Evolutionary conservation across 2,329 filamentous ascomycete species (phyloP), one percentile per base, ranked within the genome.

Genomic region (Emericellopsis cladophorae): DNA sequence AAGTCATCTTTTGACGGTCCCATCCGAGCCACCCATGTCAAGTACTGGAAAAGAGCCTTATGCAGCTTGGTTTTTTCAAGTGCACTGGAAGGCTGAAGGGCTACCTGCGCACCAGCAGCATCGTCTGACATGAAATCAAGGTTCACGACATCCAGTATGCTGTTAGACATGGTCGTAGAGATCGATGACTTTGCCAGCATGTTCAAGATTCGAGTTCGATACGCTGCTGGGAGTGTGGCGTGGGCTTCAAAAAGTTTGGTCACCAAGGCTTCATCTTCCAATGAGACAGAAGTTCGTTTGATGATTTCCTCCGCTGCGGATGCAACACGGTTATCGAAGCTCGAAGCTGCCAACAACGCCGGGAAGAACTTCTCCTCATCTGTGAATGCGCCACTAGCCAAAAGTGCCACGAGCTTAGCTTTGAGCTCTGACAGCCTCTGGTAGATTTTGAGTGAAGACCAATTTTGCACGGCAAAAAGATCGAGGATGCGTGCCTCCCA

Each of bases 241-340:
- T 95, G 93, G 2, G 88, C 70, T 4, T 70, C 61, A 50, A 88
- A 89, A 3, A 96, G 65, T 14, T 72, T 66, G 42, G 72, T 63
- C 4, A 94, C 68, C 2, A 88, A 59, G 1, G 57, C 49, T 9
- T 66, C 51, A 45, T 86, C 73, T 55, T 96, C 90, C 22, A 95
- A 65, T 8, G 84, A 78, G 8, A 84, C 74, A 2, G 76, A 72
- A 24, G 76, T 83, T 48, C 89, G 73, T 60, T 95, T 98, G 48
- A 96, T 61, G 38, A 93, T 76, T 51, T 95, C 88, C 42, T 95
- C 87, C 0, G 85, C 90, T n/a, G 86, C 66, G n/a, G 83, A 78
- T 10, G 84, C 79, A 31, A 95, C 79, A 8, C 82, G 76, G 31
- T 81, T 86, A 48, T 95, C 92, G 2, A 79, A 66, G 59, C 89